Percentiles rank a stretch among this genome's conserved stretches.
Evolutionary conservation across 352 stramenopile species (phyloP).

Genomic region (Globisporangium rhizosaccharum): DNA sequence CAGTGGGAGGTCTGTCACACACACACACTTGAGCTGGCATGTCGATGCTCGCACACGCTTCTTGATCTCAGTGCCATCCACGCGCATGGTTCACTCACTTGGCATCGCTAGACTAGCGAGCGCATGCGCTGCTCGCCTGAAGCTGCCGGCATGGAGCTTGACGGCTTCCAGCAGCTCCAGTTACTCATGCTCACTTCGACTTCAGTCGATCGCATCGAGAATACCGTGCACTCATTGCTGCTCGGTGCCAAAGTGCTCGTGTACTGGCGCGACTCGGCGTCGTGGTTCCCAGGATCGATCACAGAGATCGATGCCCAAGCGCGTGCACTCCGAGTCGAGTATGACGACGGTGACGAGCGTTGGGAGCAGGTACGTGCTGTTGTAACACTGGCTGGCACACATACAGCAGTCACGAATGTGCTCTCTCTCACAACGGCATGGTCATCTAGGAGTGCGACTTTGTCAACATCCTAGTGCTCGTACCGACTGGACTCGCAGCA

Average conservation of each 20-base stretch:
- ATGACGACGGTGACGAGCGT: constrained; percentile 44
- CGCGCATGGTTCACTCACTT: constrained; percentile 1
- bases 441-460: constrained; percentile 22
- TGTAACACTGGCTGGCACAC: neutral
- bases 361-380: constrained; percentile 30
- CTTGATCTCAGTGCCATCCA: neutral
- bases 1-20: constrained; percentile 31
- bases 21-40: neutral
- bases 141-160: constrained; percentile 1
- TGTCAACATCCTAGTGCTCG: constrained; percentile 25
- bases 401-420: neutral
- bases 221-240: neutral
- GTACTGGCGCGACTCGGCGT: constrained; percentile 31
- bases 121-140: constrained; percentile 11
- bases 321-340: constrained; percentile 26
- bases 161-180: constrained; percentile 28
- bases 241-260: constrained; percentile 21
- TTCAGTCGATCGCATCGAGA: neutral
- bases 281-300: constrained; percentile 41
- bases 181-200: constrained; percentile 10
- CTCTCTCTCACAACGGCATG: neutral
- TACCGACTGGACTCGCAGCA: neutral
- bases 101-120: neutral
- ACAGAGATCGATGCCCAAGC: constrained; percentile 5
- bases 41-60: neutral